Conservation (phyloP, 495 filamentous ascomycete genomes). For the Parathielavia hyrcaniae region DNA sequence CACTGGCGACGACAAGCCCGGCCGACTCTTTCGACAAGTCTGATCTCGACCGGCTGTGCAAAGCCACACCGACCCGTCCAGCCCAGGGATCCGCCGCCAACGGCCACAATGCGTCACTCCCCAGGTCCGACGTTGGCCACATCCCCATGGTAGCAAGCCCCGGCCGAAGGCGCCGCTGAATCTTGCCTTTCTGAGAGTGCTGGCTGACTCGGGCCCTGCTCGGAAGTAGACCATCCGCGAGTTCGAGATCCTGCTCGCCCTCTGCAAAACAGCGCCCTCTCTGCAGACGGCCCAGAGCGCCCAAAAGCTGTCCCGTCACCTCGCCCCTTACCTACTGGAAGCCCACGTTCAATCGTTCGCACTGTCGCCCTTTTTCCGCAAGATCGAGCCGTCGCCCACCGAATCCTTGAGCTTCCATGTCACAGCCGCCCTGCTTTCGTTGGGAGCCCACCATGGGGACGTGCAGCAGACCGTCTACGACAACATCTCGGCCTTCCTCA, state of each 20-base stretch:
- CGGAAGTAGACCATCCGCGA: conserved; percentile 63
- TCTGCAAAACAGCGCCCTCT: conserved; percentile 78
- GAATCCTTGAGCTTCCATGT: conserved; percentile 76
- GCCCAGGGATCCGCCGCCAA: conserved; percentile 31
- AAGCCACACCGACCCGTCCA: conserved; percentile 44
- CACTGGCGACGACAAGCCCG: conserved; percentile 50
- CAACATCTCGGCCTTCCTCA: conserved; percentile 60
- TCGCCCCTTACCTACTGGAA: conserved; percentile 77
- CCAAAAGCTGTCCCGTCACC: conserved; percentile 61
- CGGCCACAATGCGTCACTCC: conserved; percentile 23
- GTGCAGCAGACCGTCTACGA: conserved; percentile 56
- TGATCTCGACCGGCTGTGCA: conserved; percentile 59
- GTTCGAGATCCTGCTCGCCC: conserved; percentile 78
- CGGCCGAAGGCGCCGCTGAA: not conserved
- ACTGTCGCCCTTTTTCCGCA: conserved; percentile 72
- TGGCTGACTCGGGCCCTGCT: conserved; percentile 18
- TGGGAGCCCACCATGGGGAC: conserved; percentile 62
- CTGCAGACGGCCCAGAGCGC: conserved; percentile 62
- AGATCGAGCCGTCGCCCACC: conserved; percentile 82
- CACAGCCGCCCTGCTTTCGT: conserved; percentile 66
- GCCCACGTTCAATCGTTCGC: conserved; percentile 70
- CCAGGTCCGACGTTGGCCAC: conserved; percentile 33
- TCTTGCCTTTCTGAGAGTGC: not conserved
- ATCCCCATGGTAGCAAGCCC: conserved; percentile 46
- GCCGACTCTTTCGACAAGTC: conserved; percentile 49